Evolutionary conservation across 176 grass and related monocot genomes (phyloP).

Genomic region (Cocos nucifera): DNA sequence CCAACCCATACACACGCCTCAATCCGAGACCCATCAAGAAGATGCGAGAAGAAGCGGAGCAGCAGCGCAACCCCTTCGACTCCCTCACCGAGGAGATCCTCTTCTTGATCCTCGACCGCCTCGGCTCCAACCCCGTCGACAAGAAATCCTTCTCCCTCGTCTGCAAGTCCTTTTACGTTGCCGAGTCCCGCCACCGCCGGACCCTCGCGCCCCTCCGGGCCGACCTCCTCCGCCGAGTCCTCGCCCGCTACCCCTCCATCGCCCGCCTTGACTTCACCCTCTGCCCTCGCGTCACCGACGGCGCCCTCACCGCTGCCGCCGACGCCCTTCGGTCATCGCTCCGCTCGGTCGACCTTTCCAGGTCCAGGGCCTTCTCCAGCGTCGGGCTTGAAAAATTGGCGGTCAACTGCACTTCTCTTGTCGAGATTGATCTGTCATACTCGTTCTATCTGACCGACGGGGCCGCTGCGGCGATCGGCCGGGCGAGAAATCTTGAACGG

Average conservation of each 20-base stretch:
- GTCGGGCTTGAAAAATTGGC: constrained; percentile 38
- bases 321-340: constrained; percentile 2
- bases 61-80: constrained; percentile 12
- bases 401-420: constrained; percentile 23
- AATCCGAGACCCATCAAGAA: constrained; percentile 1
- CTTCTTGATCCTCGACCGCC: constrained; percentile 57
- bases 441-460: constrained; percentile 43
- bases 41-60: not conserved
- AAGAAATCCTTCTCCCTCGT: constrained; percentile 69
- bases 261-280: constrained; percentile 53
- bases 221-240: constrained; percentile 33
- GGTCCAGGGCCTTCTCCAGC: constrained; percentile 45
- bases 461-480: constrained; percentile 33
- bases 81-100: constrained; percentile 63
- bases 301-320: constrained; percentile 18
- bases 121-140: constrained; percentile 32
- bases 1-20: not conserved
- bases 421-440: constrained; percentile 71
- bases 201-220: constrained; percentile 50
- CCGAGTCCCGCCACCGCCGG: constrained; percentile 67
- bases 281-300: constrained; percentile 48
- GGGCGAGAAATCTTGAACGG: constrained; percentile 19
- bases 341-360: constrained; percentile 54
- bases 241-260: constrained; percentile 37
- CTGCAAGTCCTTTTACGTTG: constrained; percentile 56